Conservation (phyloP, 2,329 filamentous ascomycete species). For the Aspergillus ruber region DNA sequence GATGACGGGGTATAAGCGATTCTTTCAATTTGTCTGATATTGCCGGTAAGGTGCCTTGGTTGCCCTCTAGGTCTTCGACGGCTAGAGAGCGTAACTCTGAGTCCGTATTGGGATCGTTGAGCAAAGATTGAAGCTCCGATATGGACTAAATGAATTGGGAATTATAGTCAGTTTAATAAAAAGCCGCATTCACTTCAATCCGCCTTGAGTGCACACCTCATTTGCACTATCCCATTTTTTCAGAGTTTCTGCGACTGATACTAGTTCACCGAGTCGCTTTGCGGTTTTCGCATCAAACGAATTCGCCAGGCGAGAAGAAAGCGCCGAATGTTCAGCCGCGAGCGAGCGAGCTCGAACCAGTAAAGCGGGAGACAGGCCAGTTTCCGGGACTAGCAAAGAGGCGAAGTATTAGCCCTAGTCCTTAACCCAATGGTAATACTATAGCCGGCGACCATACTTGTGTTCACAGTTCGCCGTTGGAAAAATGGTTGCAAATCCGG, state of each 20-base stretch:
- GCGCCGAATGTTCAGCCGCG: constrained; percentile 49
- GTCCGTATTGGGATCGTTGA: constrained; percentile 60
- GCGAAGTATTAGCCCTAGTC: constrained; percentile 8
- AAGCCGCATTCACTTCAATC: constrained; percentile 4
- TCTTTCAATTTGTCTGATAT: constrained; percentile 65
- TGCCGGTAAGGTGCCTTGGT: constrained; percentile 53
- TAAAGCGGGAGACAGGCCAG: constrained; percentile 48
- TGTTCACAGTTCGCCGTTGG: constrained; percentile 21
- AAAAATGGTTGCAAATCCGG: constrained; percentile 15
- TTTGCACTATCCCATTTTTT: constrained; percentile 54
- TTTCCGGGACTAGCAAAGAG: constrained; percentile 13
- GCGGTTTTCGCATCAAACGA: constrained; percentile 52
- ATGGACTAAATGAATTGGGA: constrained; percentile 39
- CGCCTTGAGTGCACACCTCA: constrained; percentile 36
- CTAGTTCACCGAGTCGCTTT: constrained; percentile 53
- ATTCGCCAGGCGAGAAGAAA: constrained; percentile 47
- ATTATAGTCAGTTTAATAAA: background rate
- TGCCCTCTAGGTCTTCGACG: constrained; percentile 63
- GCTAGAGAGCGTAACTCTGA: constrained; percentile 55
- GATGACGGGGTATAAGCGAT: constrained; percentile 77
- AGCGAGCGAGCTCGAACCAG: constrained; percentile 51
- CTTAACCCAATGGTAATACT: constrained; percentile 10
- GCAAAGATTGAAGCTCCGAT: constrained; percentile 66
- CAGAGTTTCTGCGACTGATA: constrained; percentile 46
- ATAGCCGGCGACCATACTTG: constrained; percentile 17